phyloP scores from a whole-genome alignment of 1,284 basidiomycete genomes.

The Ganoderma lingzhi region DNA sequence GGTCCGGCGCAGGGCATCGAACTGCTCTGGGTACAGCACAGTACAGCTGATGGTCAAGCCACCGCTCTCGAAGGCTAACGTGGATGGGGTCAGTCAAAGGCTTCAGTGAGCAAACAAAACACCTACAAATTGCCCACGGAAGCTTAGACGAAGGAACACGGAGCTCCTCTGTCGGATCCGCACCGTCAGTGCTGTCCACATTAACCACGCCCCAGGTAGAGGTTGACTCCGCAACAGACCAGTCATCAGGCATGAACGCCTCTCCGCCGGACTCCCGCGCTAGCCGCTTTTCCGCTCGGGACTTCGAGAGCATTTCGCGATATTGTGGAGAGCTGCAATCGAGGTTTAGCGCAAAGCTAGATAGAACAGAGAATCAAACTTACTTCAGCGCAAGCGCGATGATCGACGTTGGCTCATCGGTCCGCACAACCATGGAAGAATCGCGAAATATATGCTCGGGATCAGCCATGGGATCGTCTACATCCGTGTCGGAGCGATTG shows the following conservation, averaged over 20 bases:
- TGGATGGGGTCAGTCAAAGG: conserved; percentile 23
- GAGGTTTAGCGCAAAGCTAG: conserved; percentile 15
- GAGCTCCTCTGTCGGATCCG: conserved; percentile 80
- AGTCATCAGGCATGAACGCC: conserved; percentile 88
- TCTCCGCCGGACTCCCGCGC: conserved; percentile 74
- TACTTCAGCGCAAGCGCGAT: conserved; percentile 95
- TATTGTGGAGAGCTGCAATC: conserved; percentile 84
- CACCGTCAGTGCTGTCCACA: conserved; percentile 66
- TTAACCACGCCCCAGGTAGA: conserved; percentile 92
- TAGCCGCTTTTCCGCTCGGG: conserved; percentile 75
- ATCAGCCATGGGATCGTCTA: conserved; percentile 73
- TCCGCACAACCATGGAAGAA: conserved; percentile 94
- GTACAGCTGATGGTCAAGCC: conserved; percentile 96
- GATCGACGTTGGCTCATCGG: conserved; percentile 98
- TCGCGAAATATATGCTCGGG: conserved; percentile 96
- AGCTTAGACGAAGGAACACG: conserved; percentile 79
- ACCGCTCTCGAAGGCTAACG: conserved; percentile 86
- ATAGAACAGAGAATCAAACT: conserved; percentile 35
- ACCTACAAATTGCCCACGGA: conserved; percentile 82
- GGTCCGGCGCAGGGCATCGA: conserved; percentile 91
- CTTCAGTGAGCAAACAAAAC: neutral
- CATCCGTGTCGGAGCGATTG: conserved; percentile 57
- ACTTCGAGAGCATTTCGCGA: conserved; percentile 82
- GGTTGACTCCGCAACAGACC: conserved; percentile 78
- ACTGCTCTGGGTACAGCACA: conserved; percentile 96